Evolutionary conservation across 352 stramenopile genomes (phyloP).

Genomic region (Pythium plurisporium): DNA sequence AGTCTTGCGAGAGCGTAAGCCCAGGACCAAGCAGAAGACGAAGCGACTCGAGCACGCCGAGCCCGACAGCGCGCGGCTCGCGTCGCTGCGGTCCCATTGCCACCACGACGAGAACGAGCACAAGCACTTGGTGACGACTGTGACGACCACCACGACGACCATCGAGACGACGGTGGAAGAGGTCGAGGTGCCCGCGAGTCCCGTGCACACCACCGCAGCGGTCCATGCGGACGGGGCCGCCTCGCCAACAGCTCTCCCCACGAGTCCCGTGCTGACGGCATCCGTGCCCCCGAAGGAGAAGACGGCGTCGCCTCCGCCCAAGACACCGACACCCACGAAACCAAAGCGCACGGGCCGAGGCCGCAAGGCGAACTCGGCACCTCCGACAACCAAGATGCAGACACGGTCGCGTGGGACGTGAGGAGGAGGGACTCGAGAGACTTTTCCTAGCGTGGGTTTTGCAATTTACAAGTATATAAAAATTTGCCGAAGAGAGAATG

Average conservation of each 20-base stretch:
- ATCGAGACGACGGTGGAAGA: too few relatives aligned
- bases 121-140: too few relatives aligned
- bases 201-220: too few relatives aligned
- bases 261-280: background rate
- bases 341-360: background rate
- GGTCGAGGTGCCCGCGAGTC: too few relatives aligned
- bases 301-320: background rate
- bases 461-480: too few relatives aligned
- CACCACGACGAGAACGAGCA: background rate
- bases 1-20: background rate
- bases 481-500: too few relatives aligned
- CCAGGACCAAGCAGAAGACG: background rate
- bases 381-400: background rate
- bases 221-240: too few relatives aligned
- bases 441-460: too few relatives aligned
- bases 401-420: background rate
- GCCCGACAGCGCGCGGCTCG: background rate
- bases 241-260: background rate
- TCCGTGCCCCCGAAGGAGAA: background rate
- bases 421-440: too few relatives aligned
- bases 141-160: too few relatives aligned
- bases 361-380: background rate
- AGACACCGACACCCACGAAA: constrained; percentile 2
- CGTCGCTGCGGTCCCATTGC: constrained; percentile 1
- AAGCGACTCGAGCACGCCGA: background rate